Base-by-base conservation (phyloP, 352 stramenopile species). In the Pythium rhizo-oryzae region DNA sequence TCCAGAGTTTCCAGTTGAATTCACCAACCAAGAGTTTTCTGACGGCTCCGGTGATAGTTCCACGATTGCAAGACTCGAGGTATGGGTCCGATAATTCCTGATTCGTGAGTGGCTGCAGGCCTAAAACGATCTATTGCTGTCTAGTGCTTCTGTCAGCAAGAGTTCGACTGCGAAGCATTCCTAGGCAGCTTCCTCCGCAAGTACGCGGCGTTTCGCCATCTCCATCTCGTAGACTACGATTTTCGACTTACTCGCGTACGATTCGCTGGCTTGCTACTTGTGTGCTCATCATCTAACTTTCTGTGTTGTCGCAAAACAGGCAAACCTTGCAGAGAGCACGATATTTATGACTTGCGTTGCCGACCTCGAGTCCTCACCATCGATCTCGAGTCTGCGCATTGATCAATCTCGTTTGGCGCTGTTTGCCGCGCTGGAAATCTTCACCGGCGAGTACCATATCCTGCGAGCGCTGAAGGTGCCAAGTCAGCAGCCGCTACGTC, bases 181-280 rank as follows among this genome's bases (percentile, higher is more conserved):
- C 50, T 92, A 11, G 73, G 72, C 4, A 41, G 60, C 6, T 85
- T 91, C 61, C 58, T 92, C 28, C 66, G 72, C 53, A 73, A 61
- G 8, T 89, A 88, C 39, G 67, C 70, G 25, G 62, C 72, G 0
- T 74, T 89, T 46, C 71, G 69, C 41, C 52, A 65, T 8, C 74
- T 75, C 52, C 71, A 84, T 44, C 66, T 92, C 25, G 73, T 88
- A 9, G 81, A 91, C 71, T 92, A 92, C 62, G 82, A 90, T 47
- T 44, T 90, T 4, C 72, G 69, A 13, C 69, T 90, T 46, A 72
- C 89, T 68, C 74, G 67, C 46, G 84, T 90, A 72, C 50, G 70
- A 35, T 54, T 47, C 3, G 28, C 37, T 19, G 13, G 15, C 41
- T 47, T 21, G 11, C 41, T 15, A 43, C 12, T 33, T 44, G n/a